Base-by-base conservation (phyloP, 78 protist genomes). In the Creolimax fragrantissima region DNA sequence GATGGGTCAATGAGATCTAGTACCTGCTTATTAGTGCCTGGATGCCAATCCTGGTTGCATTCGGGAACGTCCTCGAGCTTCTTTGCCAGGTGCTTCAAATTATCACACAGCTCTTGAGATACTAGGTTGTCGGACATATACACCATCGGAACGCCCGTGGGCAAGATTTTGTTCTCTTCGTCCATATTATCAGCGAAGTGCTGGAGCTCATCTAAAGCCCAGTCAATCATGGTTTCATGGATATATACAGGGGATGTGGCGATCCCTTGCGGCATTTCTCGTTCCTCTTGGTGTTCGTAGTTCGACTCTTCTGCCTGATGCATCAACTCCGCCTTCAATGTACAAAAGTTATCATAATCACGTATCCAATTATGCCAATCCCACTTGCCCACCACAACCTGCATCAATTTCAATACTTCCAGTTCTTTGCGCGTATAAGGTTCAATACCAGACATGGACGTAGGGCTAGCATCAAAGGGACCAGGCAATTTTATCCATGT, bases 1-100 rank as follows among this genome's bases (percentile, higher is more conserved):
- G 93, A 92, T 37, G 93, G 93, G 45, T 92, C 91, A 2, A 92
- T 44, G 41, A 92, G 45, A 37, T 92, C 93, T 35, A 92, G 74
- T 58, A 58, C 74, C 74, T 58, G 74, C 24, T 58, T 58, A 58
- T 58, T 58, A 32, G 74, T 58, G 74, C 74, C 74, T 2, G 74
- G 74, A 24, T 58, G 74, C 11, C 24, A 58, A 58, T 58, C 74
- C 74, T 32, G 24, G 39, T 17, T 24, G 24, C 24, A 17, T 0
- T 58, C 74, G 11, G 74, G 0, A 24, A 58, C 11, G 24, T 58
- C 24, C 74, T 58, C 74, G 1, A 58, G 24, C 74, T 17, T 24
- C 0, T 24, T 17, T 1, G 24, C 74, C 11, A 17, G 24, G 39
- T 58, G 74, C 74, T 58, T 58, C 74, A 58, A 58, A 17, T 58